Evolutionary conservation across 495 filamentous ascomycete species (phyloP).

Genomic region (Talaromyces thailandensis): DNA sequence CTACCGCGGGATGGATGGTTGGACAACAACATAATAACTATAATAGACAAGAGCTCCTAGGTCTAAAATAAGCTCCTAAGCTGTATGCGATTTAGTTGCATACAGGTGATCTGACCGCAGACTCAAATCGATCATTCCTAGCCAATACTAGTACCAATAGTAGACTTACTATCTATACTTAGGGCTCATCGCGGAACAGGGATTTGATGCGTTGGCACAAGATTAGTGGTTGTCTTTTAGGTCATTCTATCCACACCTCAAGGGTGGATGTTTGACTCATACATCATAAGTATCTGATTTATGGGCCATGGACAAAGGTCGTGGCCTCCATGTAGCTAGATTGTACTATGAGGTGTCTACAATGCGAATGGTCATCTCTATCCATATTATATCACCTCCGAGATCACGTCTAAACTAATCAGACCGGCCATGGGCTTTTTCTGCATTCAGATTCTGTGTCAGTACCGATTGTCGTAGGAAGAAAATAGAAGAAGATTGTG

Average conservation of each 20-base stretch:
- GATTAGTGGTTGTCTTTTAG: neutral
- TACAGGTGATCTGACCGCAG: neutral
- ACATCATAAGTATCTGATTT: no score
- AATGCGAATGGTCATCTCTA: neutral
- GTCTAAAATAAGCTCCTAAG: neutral
- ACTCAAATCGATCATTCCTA: neutral
- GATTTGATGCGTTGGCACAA: neutral
- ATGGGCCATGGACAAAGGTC: no score
- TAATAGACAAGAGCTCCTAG: neutral
- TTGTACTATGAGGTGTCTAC: no score
- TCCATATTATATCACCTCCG: neutral
- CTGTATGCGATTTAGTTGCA: neutral
- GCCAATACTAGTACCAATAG: neutral
- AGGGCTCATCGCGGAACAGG: neutral
- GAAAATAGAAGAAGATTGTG: neutral
- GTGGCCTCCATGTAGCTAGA: no score
- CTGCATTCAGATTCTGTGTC: neutral
- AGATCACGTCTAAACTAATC: neutral
- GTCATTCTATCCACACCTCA: neutral
- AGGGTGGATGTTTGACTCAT: no score
- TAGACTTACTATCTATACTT: neutral
- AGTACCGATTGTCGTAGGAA: no score
- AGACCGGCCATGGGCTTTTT: neutral
- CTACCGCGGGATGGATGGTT: neutral
- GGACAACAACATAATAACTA: neutral